Evolutionary conservation across 2,329 filamentous ascomycete species (phyloP), one percentile per base, ranked within the genome.

Genomic region (Fusarium dlaminii): DNA sequence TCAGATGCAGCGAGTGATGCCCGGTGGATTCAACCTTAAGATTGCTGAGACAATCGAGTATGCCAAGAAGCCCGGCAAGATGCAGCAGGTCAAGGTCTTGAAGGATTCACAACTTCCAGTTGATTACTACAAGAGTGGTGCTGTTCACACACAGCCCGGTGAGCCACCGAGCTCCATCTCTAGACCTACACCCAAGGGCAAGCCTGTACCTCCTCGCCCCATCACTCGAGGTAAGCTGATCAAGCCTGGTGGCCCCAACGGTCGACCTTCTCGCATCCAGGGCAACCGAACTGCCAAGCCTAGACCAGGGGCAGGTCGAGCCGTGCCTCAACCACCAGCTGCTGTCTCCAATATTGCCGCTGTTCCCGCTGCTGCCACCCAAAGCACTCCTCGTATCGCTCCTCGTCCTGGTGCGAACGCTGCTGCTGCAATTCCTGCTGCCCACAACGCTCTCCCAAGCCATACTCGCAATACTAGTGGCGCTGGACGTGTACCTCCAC

Each of bases 61-160:
- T 83, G 95, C 96, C 80, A 99, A 98, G 88, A 99, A 99, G 84
- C 96, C 96, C 3, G 94, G 94, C 63, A 99, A 99, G 85, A 89
- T 94, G 82, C 93, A 96, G 61, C 84, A 91, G 11, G 93, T 99
- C 80, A 98, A 98, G 85, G 94, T 94, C 14, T 80, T 97, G 69
- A 98, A 97, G 84, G 96, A 99, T 80, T 91, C 95, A 1, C 89
- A 91, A 59, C 89, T 92, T 59, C 85, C 88, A 8, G 91, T 91
- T 54, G 96, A 99, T 82, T 89, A 91, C 72, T 99, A 99, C 87
- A 99, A 99, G 89, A 98, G 95, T 81, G 92, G 94, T 68, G 92
- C 92, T 22, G 91, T 99, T 61, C 96, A 98, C 81, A 98, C 95
- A 2, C 92, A 91, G 49, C 90, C 88, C 48, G 96, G 96, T 73